Evolutionary conservation across 1,284 basidiomycete genomes (phyloP).

Genomic region (Dichomitus squalens): DNA sequence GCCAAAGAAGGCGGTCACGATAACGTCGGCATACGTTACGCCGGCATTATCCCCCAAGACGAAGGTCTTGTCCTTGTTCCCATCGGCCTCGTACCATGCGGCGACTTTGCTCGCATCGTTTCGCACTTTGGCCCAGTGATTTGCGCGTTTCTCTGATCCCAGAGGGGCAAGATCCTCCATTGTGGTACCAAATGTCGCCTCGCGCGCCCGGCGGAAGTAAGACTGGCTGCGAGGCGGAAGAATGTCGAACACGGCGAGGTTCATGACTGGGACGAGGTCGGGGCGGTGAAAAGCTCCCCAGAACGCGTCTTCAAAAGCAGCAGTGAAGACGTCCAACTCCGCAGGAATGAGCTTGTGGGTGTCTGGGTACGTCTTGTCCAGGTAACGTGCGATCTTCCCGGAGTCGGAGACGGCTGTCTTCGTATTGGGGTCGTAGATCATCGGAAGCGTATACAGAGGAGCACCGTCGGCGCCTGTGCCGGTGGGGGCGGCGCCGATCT

Average conservation of each 20-base stretch:
- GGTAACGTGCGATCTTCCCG: conserved; percentile 44
- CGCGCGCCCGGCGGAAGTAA: no score
- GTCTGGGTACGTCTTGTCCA: conserved; percentile 47
- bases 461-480: conserved; percentile 20
- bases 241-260: no score
- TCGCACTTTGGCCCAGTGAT: no score
- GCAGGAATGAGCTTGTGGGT: conserved; percentile 33
- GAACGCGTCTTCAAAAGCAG: no score
- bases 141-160: no score
- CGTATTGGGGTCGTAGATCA: conserved; percentile 34
- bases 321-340: conserved; percentile 5
- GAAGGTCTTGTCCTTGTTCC: neutral
- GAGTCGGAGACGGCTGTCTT: conserved; percentile 42
- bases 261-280: no score
- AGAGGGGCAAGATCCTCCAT: no score
- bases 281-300: no score
- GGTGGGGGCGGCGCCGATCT: conserved; percentile 21
- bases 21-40: conserved; percentile 37
- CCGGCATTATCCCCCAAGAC: conserved; percentile 28
- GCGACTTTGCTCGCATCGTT: no score
- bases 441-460: conserved; percentile 21
- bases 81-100: no score
- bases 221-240: no score
- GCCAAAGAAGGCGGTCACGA: conserved; percentile 30
- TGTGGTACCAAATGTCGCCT: no score